Evolutionary conservation across 805 yeast species (phyloP).

Genomic region (Danielia reshetovae): DNA sequence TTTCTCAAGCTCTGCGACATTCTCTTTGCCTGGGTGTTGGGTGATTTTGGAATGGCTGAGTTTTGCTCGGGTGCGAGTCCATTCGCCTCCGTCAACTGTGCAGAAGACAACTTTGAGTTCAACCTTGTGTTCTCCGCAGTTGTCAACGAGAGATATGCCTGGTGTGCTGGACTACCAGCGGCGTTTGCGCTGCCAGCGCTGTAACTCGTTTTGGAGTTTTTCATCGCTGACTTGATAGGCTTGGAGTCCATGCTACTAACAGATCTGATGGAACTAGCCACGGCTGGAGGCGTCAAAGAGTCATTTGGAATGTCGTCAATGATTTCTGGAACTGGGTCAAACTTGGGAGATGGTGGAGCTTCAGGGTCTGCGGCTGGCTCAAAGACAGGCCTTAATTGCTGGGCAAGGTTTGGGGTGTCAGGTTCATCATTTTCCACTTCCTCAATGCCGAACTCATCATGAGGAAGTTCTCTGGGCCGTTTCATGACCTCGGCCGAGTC

Average conservation of each 20-base stretch:
- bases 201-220: constrained; percentile 28
- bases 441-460: constrained; percentile 25
- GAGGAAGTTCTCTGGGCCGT: too few species aligned
- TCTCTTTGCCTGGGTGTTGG: constrained; percentile 13
- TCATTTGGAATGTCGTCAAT: constrained; percentile 13
- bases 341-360: constrained; percentile 14
- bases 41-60: constrained; percentile 9
- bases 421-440: constrained; percentile 18
- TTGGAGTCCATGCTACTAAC: constrained; percentile 24
- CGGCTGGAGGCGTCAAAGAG: constrained; percentile 7
- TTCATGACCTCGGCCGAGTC: too few species aligned
- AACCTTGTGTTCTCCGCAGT: constrained; percentile 78
- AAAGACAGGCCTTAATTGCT: constrained; percentile 24
- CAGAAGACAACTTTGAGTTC: constrained; percentile 55
- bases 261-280: constrained; percentile 29
- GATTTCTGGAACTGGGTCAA: constrained; percentile 27
- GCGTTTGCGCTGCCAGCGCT: constrained; percentile 8
- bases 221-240: constrained; percentile 47
- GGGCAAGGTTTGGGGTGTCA: constrained; percentile 22
- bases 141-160: constrained; percentile 62
- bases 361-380: constrained; percentile 6
- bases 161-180: constrained; percentile 44
- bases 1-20: constrained; percentile 29
- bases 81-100: constrained; percentile 27
- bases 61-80: neutral